These are phyloP conservation scores for Angomonas ambiguus DNA, from an alignment of 208 protist genomes.

Conservation along the genomic window DNA sequence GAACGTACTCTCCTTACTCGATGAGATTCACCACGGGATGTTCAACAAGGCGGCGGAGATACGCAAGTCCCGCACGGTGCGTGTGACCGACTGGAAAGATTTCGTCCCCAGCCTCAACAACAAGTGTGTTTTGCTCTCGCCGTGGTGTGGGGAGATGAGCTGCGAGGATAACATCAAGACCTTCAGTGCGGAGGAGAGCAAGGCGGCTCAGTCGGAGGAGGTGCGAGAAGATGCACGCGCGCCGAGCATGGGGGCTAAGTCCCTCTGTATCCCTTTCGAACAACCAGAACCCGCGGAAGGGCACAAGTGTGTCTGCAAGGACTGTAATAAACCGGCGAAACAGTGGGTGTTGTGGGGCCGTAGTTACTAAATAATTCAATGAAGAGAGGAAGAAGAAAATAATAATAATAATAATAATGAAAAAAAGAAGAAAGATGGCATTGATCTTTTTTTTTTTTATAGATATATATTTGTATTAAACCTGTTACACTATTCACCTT, in stretches of 20 bases:
- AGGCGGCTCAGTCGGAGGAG: constrained; percentile 47
- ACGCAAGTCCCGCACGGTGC: constrained; percentile 47
- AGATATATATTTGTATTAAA: neutral
- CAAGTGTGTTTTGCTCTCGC: constrained; percentile 83
- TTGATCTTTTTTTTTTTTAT: constrained; percentile 18
- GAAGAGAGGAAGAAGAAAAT: no score
- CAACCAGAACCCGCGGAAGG: constrained; percentile 77
- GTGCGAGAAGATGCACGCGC: constrained; percentile 75
- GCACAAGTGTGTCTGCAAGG: constrained; percentile 88
- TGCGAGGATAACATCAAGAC: constrained; percentile 96
- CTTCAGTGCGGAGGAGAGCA: constrained; percentile 83
- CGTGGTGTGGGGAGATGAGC: constrained; percentile 87
- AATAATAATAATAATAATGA: constrained; percentile 5
- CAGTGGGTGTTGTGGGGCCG: constrained; percentile 84
- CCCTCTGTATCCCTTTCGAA: constrained; percentile 95
- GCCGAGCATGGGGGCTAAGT: constrained; percentile 95
- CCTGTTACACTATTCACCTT: neutral
- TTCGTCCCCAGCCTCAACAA: constrained; percentile 91
- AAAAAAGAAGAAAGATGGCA: neutral
- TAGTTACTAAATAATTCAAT: constrained; percentile 55
- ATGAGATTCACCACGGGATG: constrained; percentile 91
- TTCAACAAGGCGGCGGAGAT: constrained; percentile 47
- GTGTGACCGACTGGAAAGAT: constrained; percentile 82
- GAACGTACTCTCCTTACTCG: constrained; percentile 51
- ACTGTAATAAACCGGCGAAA: constrained; percentile 59